A percentile compares a stretch with the other conserved stretches of the same genome.
phyloP scores from a whole-genome alignment of 2,329 filamentous ascomycete species.

The Ceratocystis cacaofunesta region DNA sequence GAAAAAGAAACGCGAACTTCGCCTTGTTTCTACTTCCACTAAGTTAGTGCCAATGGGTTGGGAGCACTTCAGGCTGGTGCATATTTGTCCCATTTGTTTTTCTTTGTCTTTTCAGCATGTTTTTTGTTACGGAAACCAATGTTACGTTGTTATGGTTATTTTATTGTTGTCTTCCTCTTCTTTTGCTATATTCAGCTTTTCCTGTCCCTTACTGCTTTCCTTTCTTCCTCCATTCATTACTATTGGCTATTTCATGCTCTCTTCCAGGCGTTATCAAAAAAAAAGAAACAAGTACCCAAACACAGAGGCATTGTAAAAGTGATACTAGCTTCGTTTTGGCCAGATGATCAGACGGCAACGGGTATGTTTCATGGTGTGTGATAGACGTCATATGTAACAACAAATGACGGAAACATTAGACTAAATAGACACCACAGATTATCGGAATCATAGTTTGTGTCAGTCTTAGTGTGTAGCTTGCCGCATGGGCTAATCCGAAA shows the following conservation, averaged over 20 bases:
- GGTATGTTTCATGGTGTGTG: background rate
- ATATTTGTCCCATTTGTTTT: background rate
- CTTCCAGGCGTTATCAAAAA: background rate
- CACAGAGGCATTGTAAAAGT: background rate
- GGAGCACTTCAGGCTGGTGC: background rate
- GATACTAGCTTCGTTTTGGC: background rate
- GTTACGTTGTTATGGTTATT: background rate
- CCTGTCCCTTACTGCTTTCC: background rate
- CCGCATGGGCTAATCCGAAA: no score
- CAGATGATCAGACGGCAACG: background rate
- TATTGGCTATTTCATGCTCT: background rate
- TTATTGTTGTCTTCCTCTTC: background rate
- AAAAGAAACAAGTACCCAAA: background rate
- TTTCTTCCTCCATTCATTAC: background rate
- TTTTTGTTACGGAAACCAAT: background rate
- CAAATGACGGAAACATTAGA: background rate
- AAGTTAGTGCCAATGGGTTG: background rate
- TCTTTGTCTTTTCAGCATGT: background rate
- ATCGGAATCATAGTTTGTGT: background rate
- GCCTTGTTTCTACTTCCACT: background rate
- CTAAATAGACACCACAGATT: no score
- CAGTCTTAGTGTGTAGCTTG: background rate
- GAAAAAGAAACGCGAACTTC: background rate
- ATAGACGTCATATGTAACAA: background rate
- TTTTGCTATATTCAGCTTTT: background rate